Conservation (phyloP, 2,329 filamentous ascomycete genomes). For the Verticillium tricorpus region DNA sequence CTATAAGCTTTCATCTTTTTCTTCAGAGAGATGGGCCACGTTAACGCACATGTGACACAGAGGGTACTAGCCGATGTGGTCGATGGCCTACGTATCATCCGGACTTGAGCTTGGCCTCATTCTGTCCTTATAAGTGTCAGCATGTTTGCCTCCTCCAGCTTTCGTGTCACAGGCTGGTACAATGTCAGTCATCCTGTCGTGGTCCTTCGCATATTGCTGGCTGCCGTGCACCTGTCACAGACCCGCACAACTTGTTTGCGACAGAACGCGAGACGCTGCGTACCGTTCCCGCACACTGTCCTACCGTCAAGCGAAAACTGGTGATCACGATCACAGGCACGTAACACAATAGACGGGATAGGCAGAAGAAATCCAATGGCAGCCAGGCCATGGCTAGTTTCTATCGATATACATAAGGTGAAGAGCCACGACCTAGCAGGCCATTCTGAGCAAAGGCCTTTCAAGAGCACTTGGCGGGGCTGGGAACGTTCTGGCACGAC, state of each 20-base stretch:
- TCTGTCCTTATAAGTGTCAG: not conserved
- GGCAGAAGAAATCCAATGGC: not conserved
- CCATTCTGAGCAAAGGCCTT: not conserved
- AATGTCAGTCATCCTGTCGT: not conserved
- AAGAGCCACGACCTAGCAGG: not conserved
- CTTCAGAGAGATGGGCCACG: too few species aligned
- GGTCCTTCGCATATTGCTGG: not conserved
- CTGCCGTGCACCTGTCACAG: not conserved
- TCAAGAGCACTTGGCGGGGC: conserved; percentile 10
- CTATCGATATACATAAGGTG: not conserved
- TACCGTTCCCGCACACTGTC: not conserved
- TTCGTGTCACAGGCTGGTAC: not conserved
- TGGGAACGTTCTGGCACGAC: conserved; percentile 22
- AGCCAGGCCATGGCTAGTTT: not conserved
- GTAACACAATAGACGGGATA: not conserved
- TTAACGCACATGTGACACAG: too few species aligned
- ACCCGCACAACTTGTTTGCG: not conserved
- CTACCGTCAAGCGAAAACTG: not conserved
- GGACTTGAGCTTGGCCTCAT: too few species aligned
- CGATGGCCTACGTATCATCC: too few species aligned
- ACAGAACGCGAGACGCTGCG: not conserved
- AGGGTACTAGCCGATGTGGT: too few species aligned
- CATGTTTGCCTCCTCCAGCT: not conserved
- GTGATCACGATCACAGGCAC: not conserved
- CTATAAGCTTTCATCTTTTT: too few species aligned